Evolutionary conservation across 169 alveolate species (phyloP).

Genomic region (Amoebophrya sp.): DNA sequence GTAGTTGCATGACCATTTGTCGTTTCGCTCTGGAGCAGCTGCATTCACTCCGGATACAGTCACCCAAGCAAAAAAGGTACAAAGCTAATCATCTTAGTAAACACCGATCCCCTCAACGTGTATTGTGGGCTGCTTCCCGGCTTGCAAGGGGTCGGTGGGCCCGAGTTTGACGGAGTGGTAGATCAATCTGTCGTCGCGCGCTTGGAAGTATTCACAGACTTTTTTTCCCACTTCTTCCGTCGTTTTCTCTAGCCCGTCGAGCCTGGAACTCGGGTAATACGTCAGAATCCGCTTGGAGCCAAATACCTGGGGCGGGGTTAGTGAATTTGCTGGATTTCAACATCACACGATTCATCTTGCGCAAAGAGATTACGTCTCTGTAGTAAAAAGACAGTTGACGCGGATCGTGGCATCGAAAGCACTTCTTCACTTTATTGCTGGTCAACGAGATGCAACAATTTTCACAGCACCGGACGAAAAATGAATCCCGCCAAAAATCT

Average conservation of each 20-base stretch:
- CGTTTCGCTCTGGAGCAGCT: too few relatives aligned
- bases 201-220: slow-evolving; percentile 1
- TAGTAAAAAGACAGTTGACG: too few relatives aligned
- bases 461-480: neutral
- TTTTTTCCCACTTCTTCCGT: neutral
- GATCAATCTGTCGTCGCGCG: slow-evolving; percentile 2
- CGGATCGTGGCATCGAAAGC: too few relatives aligned
- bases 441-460: too few relatives aligned
- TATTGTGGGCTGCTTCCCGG: slow-evolving; percentile 21
- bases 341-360: too few relatives aligned
- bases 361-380: too few relatives aligned
- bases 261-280: neutral
- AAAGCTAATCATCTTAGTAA: too few relatives aligned
- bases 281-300: neutral
- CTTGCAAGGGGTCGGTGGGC: neutral
- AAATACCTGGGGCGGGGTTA: neutral
- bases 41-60: too few relatives aligned
- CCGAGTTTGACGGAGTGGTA: slow-evolving; percentile 32
- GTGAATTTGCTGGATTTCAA: too few relatives aligned
- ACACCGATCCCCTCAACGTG: neutral
- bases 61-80: too few relatives aligned
- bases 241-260: neutral
- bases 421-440: too few relatives aligned
- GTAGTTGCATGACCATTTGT: too few relatives aligned
- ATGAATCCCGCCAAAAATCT: neutral